Percentiles rank a stretch among this genome's conserved stretches.
These are phyloP conservation scores for Neofusicoccum ribis DNA, from an alignment of 2,329 filamentous ascomycete genomes.

Conservation along the genomic window DNA sequence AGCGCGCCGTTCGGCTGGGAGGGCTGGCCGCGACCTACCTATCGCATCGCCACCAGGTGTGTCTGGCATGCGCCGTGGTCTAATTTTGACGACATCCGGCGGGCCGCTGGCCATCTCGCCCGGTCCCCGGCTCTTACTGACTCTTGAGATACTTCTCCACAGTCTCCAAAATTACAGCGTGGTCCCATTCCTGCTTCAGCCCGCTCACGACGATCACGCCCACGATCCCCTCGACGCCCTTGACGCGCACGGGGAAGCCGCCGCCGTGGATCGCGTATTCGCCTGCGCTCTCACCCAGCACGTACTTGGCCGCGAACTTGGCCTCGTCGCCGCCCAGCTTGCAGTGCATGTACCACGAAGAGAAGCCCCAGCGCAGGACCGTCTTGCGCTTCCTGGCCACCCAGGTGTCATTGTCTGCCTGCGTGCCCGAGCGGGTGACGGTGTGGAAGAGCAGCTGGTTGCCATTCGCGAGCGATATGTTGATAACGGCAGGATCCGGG, in stretches of 20 bases:
- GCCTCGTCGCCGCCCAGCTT: slow-evolving; percentile 66
- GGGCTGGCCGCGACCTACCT: background rate
- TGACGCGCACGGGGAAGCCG: slow-evolving; percentile 70
- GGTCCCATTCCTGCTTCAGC: slow-evolving; percentile 74
- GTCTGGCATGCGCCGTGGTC: background rate
- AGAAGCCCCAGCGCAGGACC: slow-evolving; percentile 69
- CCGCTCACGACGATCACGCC: slow-evolving; percentile 76
- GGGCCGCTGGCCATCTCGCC: too few relatives aligned
- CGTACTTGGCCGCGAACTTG: slow-evolving; percentile 65
- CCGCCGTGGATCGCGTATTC: slow-evolving; percentile 79
- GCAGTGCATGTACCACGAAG: slow-evolving; percentile 70
- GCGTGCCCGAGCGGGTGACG: slow-evolving; percentile 64
- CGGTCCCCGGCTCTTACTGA: background rate
- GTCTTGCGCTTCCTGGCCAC: slow-evolving; percentile 66
- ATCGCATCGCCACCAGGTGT: background rate
- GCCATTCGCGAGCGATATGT: slow-evolving; percentile 61
- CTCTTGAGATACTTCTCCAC: slow-evolving; percentile 54
- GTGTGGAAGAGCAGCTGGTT: slow-evolving; percentile 69
- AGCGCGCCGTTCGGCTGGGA: background rate
- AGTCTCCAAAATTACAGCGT: slow-evolving; percentile 71
- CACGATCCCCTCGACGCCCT: slow-evolving; percentile 72
- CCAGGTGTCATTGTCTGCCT: slow-evolving; percentile 70
- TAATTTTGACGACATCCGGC: background rate
- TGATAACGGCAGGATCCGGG: slow-evolving; percentile 59
- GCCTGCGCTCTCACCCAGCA: slow-evolving; percentile 56